Percentiles rank a stretch among this genome's conserved stretches.
phyloP scores from a whole-genome alignment of 148 eudicot species.

The Cornus suecica region DNA sequence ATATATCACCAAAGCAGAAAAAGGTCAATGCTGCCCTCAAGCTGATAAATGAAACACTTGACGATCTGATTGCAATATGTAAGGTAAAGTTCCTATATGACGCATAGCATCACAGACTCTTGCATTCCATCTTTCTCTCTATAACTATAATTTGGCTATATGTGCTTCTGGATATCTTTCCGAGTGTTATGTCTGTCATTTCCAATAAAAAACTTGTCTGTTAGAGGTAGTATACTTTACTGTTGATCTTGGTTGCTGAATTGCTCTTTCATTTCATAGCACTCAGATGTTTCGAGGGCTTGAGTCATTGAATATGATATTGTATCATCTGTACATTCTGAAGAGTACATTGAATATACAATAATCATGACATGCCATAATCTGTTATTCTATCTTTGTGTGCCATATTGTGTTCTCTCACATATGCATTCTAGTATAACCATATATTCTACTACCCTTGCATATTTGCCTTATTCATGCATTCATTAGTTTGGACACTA shows the following conservation, averaged over 20 bases:
- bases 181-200: no score
- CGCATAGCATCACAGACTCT: background rate
- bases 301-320: background rate
- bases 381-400: no score
- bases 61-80: slow-evolving; percentile 80
- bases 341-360: no score
- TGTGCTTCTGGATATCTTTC: background rate
- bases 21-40: slow-evolving; percentile 85
- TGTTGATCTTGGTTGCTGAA: background rate
- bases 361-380: background rate
- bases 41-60: slow-evolving; percentile 76
- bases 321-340: no score
- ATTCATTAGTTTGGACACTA: background rate
- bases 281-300: background rate
- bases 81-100: slow-evolving; percentile 53
- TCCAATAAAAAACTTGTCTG: no score
- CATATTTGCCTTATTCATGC: background rate
- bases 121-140: background rate
- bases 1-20: slow-evolving; percentile 76
- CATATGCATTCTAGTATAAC: background rate
- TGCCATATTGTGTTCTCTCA: background rate
- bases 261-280: background rate
- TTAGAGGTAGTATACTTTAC: no score
- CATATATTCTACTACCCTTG: background rate
- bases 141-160: background rate